Percentiles rank a stretch among this genome's conserved stretches.
phyloP scores from a whole-genome alignment of 164 flowering plant genomes.

The Litsea cubeba region DNA sequence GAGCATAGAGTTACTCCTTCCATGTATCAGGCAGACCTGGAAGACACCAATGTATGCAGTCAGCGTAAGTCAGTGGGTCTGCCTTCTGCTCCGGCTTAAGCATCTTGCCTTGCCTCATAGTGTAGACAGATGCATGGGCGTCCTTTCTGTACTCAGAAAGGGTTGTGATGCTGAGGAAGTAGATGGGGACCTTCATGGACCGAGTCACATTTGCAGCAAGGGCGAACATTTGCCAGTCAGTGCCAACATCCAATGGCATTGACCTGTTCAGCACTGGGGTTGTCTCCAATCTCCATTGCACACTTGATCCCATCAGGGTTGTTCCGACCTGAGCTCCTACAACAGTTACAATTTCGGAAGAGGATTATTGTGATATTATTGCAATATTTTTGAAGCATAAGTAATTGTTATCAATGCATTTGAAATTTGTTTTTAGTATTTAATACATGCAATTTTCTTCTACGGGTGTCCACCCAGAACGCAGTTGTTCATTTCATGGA shows the following conservation, averaged over 20 bases:
- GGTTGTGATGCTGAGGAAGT: constrained; percentile 68
- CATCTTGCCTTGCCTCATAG: constrained; percentile 65
- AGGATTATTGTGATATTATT: too few species aligned
- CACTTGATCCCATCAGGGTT: constrained; percentile 83
- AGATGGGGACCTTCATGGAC: constrained; percentile 54
- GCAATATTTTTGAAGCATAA: neutral
- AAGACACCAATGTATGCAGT: constrained; percentile 93
- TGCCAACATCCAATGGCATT: constrained; percentile 57
- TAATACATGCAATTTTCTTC: too few species aligned
- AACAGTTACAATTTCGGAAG: neutral
- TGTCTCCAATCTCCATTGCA: constrained; percentile 74
- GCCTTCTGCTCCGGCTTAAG: constrained; percentile 59
- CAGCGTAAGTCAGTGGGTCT: constrained; percentile 59
- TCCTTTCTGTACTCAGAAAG: constrained; percentile 84
- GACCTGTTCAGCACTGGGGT: constrained; percentile 54
- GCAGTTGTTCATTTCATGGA: too few species aligned
- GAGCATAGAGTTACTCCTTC: constrained; percentile 81
- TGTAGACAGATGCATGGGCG: constrained; percentile 79
- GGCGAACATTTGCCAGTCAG: constrained; percentile 47
- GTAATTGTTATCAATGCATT: neutral
- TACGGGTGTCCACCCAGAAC: too few species aligned
- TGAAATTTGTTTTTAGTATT: neutral
- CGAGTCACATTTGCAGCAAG: constrained; percentile 50
- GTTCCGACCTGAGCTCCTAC: constrained; percentile 84
- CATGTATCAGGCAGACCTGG: constrained; percentile 94